These are phyloP conservation scores for Dactylella cylindrospora DNA, from an alignment of 2,329 filamentous ascomycete species.

Conservation along the genomic window DNA sequence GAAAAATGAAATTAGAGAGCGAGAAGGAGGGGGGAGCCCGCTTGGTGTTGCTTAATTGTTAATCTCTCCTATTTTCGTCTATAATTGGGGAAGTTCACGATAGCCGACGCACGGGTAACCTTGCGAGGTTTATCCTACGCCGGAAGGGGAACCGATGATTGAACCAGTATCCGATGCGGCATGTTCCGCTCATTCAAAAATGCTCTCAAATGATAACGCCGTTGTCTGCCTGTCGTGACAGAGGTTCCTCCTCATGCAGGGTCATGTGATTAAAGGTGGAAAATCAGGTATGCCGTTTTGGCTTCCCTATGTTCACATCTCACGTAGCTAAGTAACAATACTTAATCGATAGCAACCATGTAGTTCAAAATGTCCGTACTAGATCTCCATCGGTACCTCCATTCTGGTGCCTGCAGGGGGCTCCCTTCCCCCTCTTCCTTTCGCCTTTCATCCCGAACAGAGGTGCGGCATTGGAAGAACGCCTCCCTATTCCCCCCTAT, in stretches of 20 bases:
- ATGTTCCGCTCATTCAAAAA: conserved; percentile 11
- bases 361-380: conserved; percentile 4
- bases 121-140: not conserved
- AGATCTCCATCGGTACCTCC: not conserved
- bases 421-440: too few species aligned
- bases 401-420: not conserved
- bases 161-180: conserved; percentile 2
- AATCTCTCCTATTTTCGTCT: too few species aligned
- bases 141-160: too few species aligned
- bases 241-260: not conserved
- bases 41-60: too few species aligned
- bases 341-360: not conserved
- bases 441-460: too few species aligned
- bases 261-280: too few species aligned
- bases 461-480: too few species aligned
- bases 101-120: conserved; percentile 9
- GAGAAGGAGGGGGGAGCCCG: too few species aligned
- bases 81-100: conserved; percentile 7
- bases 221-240: conserved; percentile 22
- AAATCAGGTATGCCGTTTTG: too few species aligned
- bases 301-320: not conserved
- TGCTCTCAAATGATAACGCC: conserved; percentile 23
- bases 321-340: not conserved
- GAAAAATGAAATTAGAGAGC: not conserved
- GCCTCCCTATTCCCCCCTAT: conserved; percentile 2